Conservation (phyloP, 1,284 basidiomycete genomes). For the Lignosus rhinocerotis region DNA sequence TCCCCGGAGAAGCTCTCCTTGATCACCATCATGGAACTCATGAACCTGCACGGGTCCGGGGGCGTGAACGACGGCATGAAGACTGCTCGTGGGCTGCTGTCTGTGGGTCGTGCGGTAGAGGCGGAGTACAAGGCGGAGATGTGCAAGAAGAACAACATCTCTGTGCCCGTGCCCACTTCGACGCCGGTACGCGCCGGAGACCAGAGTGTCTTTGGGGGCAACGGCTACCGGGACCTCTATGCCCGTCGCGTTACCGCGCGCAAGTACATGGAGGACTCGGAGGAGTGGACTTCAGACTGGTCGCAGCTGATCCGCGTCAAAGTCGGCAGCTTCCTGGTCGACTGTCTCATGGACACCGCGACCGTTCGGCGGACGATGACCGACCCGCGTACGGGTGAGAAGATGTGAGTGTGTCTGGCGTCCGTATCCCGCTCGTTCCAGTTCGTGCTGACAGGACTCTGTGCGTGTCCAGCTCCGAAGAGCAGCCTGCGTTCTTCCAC, state of each 20-base stretch:
- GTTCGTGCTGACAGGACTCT: neutral
- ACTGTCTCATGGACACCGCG: conserved; percentile 84
- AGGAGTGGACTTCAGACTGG: conserved; percentile 82
- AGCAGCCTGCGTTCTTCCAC: conserved; percentile 91
- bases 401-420: conserved; percentile 52
- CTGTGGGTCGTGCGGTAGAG: conserved; percentile 86
- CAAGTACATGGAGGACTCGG: conserved; percentile 62
- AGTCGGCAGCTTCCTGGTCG: conserved; percentile 83
- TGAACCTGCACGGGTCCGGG: conserved; percentile 81
- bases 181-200: conserved; percentile 37
- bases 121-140: conserved; percentile 86
- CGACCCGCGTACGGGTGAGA: conserved; percentile 58
- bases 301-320: conserved; percentile 75
- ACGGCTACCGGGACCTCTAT: conserved; percentile 58
- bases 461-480: conserved; percentile 57
- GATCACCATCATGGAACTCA: conserved; percentile 88
- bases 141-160: conserved; percentile 66
- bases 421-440: neutral
- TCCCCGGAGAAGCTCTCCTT: conserved; percentile 82
- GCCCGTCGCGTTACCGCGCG: conserved; percentile 63
- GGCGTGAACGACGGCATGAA: conserved; percentile 89
- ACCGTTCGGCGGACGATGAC: conserved; percentile 66
- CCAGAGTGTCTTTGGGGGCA: conserved; percentile 53
- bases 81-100: conserved; percentile 81
- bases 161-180: conserved; percentile 41